These are phyloP conservation scores for Exophiala sideris DNA, from an alignment of 2,329 filamentous ascomycete species.

Conservation along the genomic window DNA sequence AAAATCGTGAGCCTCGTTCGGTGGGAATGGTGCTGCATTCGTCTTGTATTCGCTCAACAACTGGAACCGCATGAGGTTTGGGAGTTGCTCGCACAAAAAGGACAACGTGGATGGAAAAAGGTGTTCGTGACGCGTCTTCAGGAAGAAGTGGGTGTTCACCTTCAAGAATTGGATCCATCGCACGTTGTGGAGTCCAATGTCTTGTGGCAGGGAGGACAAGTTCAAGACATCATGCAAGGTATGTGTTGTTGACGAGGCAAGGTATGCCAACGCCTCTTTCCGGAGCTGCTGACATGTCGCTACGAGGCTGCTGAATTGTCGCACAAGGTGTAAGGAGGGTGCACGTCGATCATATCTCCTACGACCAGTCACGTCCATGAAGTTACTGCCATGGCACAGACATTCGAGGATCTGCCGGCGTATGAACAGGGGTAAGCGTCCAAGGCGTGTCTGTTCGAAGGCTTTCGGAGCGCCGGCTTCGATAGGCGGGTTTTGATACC, in stretches of 20 bases:
- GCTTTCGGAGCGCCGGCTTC: conserved; percentile 2
- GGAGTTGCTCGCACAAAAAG: background rate
- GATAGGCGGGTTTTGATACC: background rate
- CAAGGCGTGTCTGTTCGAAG: background rate
- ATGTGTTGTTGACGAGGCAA: background rate
- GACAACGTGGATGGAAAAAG: background rate
- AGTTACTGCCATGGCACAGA: background rate
- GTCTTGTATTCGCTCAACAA: background rate
- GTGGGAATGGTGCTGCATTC: background rate
- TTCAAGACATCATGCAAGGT: background rate
- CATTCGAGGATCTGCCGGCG: background rate
- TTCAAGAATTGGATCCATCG: background rate
- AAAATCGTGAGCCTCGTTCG: background rate
- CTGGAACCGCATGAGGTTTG: background rate
- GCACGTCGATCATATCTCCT: background rate
- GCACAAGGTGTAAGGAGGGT: background rate
- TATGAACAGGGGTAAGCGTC: background rate
- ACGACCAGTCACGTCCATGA: background rate
- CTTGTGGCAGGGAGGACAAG: background rate
- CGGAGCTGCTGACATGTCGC: background rate
- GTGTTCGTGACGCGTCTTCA: background rate
- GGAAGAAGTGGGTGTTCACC: background rate
- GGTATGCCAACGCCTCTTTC: background rate
- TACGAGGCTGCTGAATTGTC: background rate
- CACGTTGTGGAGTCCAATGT: background rate